These are phyloP conservation scores for Nymphaea thermarum DNA, from an alignment of 164 flowering plant species.

Conservation along the genomic window DNA sequence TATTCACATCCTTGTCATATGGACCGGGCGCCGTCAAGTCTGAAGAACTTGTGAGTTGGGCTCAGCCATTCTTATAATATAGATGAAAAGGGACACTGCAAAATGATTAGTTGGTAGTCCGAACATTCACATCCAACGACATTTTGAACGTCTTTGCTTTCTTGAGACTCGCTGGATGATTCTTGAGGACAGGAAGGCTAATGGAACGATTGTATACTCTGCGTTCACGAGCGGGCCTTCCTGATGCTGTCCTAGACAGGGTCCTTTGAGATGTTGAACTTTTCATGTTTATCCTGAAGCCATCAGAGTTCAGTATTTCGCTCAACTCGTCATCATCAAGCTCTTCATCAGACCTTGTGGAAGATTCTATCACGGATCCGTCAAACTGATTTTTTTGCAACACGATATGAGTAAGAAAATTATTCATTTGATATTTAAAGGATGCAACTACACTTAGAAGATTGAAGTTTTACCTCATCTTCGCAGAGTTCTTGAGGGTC, in stretches of 20 bases:
- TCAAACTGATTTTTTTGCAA: slow-evolving; percentile 16
- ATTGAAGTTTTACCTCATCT: slow-evolving; percentile 5
- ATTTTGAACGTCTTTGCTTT: neutral
- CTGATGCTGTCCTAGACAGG: slow-evolving; percentile 5
- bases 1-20: too few species aligned
- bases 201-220: slow-evolving; percentile 1
- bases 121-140: neutral
- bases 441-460: neutral
- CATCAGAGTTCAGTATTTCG: slow-evolving; percentile 21
- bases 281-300: slow-evolving; percentile 10
- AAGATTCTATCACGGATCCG: slow-evolving; percentile 58
- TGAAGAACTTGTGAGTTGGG: too few species aligned
- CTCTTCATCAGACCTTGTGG: slow-evolving; percentile 52
- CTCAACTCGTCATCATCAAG: slow-evolving; percentile 27
- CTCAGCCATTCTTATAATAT: too few species aligned
- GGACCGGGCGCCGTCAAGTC: too few species aligned
- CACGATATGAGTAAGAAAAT: neutral
- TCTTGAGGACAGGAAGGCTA: slow-evolving; percentile 9
- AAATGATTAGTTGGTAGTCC: neutral
- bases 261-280: slow-evolving; percentile 4
- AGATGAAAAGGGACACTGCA: neutral
- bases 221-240: slow-evolving; percentile 1
- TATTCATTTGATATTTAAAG: neutral
- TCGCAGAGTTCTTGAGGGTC: neutral
- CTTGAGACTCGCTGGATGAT: slow-evolving; percentile 1